Evolutionary conservation across 768 basidiomycete genomes (phyloP).

Genomic region (Mycena haematopus): DNA sequence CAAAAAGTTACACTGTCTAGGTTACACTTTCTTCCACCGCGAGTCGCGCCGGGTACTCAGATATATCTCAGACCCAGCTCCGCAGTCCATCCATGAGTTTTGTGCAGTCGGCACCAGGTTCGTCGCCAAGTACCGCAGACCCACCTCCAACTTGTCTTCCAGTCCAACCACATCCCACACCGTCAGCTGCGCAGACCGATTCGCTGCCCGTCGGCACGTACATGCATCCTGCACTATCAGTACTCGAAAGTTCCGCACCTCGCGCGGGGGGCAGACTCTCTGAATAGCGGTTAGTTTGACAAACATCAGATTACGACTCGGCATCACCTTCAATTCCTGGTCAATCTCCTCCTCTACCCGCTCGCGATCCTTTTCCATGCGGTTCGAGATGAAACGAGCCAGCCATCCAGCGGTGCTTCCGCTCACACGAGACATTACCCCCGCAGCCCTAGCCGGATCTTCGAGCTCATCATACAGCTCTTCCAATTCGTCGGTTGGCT

Average conservation of each 20-base stretch:
- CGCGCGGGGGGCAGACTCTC: conserved; percentile 71
- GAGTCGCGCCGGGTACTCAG: conserved; percentile 71
- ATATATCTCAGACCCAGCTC: conserved; percentile 69
- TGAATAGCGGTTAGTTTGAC: conserved; percentile 32
- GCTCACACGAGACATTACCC: conserved; percentile 48
- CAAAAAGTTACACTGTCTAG: neutral
- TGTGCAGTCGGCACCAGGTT: conserved; percentile 74
- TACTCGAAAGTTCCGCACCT: conserved; percentile 80
- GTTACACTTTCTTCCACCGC: conserved; percentile 55
- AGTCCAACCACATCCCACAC: conserved; percentile 79
- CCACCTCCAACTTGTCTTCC: conserved; percentile 52
- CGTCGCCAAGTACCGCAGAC: conserved; percentile 75
- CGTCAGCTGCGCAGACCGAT: conserved; percentile 76
- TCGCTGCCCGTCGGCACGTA: conserved; percentile 54
- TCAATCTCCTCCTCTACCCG: conserved; percentile 66
- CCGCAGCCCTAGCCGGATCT: conserved; percentile 53
- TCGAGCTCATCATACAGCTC: conserved; percentile 70
- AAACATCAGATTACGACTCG: conserved; percentile 2
- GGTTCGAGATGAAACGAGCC: conserved; percentile 56
- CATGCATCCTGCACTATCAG: conserved; percentile 69
- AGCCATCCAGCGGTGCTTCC: conserved; percentile 67
- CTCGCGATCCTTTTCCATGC: conserved; percentile 56
- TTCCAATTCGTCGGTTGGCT: conserved; percentile 56
- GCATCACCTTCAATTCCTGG: conserved; percentile 70
- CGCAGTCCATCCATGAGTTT: conserved; percentile 73